Base-by-base conservation (phyloP, 768 basidiomycete species). In the Russula emetica region DNA sequence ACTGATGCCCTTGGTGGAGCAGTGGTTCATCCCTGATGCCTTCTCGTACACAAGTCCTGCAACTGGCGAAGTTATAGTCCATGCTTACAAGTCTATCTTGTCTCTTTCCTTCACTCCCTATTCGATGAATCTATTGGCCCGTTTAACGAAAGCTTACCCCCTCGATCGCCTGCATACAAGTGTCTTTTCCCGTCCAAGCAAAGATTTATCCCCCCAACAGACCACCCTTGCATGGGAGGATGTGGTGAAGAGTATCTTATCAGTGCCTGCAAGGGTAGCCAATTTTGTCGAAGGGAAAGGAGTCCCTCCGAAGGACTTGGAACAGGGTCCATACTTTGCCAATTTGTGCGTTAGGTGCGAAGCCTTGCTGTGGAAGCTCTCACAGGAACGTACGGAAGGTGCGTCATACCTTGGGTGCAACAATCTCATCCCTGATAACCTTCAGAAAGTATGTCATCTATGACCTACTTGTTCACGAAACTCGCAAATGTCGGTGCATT, bases 241-340 rank as follows among this genome's bases (percentile, higher is more conserved):
- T 67, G 84, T 81, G 67, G 82, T 94, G 26, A 83, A 82, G 36
- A 80, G 83, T 62, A 58, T 86, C 2, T 78, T 86, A 55, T 78
- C 83, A 18, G 74, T 95, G 9, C 93, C 95, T 38, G 77, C 78
- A n/a, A 92, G 85, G 73, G 83, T 89, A 9, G 86, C 89, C 26
- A 97, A 98, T 74, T 81, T 82, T 2, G 72, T 85, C 38, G 81
- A 77, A 32, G 77, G 76, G 24, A 76, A 76, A 52, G 70, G 70
- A 32, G 70, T 68, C 4, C 69, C 81, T 2, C 87, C 87, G 1
- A 63, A 69, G 20, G 71, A 67, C 20, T 74, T 97, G 51, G 80
- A 85, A 70, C 78, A 84, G 66, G 81, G 80, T 20, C 67, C 69
- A 5, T 91, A 88, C 73, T 82, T 84, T 71, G 77, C 80, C 58